Base-by-base conservation (phyloP, 306 rosid species). In the Phaseolus lunatus region DNA sequence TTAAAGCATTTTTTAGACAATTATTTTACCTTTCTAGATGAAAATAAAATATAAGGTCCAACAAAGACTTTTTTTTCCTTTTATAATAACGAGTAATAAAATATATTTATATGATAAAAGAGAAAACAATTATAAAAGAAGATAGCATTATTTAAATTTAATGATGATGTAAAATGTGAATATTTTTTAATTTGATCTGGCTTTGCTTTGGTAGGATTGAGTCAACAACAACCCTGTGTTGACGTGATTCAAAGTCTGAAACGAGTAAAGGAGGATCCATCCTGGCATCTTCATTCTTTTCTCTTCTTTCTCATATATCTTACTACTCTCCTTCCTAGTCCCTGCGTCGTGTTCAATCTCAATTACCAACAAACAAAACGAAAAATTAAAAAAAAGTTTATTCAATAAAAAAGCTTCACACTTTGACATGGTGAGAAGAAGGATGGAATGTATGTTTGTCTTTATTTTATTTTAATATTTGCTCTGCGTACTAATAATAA, bases 381-480 rank as follows among this genome's bases (percentile, higher is more conserved):
- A 27, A 9, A 27, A 47, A 43, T 14, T 33, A 39, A 41, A 37
- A 37, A 37, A 37, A 37, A 3, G 27, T 4, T 24, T 37, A 44
- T 41, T 56, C 26, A 67, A 8, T 14, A 18, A 31, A 24, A 56
- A 63, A 62, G 33, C 3, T 37, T 18, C 37, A 43, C 72, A 10
- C 50, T 44, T 71, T 39, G 37, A 37, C 20, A 44, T 19, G 2
- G 29, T 16, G 43, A 8, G 69, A 59, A 74, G 78, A 29, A 61
- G 0, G 74, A 80, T 73, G 0, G 74, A 80, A 80, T 72, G 68
- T 27, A 39, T 26, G 83, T 73, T 15, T 43, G 49, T 39, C 2
- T 7, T 41, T 54, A 72, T 45, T 54, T 13, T 11, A 12, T 39
- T 39, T 39, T 20, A 37, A 31, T 31, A 18, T n/a, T 27, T 9